Conservation (phyloP, 2,329 filamentous ascomycete genomes). For the Fusarium albidum region DNA sequence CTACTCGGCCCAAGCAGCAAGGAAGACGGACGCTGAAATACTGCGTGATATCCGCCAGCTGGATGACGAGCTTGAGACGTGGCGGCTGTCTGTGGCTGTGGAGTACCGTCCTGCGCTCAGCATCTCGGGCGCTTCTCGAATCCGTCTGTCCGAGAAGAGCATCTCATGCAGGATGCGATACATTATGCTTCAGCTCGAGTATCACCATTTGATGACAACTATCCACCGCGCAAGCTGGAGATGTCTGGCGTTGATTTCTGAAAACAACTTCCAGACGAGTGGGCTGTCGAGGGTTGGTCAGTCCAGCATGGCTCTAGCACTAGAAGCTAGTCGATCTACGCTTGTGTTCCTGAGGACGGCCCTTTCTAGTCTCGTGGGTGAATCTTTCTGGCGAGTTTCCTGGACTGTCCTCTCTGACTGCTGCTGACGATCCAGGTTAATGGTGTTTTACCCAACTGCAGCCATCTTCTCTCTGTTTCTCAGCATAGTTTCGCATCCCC, state of each 20-base stretch:
- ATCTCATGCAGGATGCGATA: conserved; percentile 53
- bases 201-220: conserved; percentile 61
- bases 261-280: not conserved
- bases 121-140: conserved; percentile 36
- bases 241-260: conserved; percentile 43
- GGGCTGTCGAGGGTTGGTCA: conserved; percentile 41
- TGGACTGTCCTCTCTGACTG: too few species aligned
- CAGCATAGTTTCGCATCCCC: too few species aligned
- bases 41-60: conserved; percentile 62
- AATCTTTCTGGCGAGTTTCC: conserved; percentile 56
- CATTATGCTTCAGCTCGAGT: conserved; percentile 61
- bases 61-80: conserved; percentile 62
- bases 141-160: conserved; percentile 35
- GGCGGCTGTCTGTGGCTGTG: conserved; percentile 57
- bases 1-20: conserved; percentile 55
- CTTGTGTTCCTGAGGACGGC: conserved; percentile 55
- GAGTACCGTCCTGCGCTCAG: conserved; percentile 56
- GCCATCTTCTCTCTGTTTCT: too few species aligned
- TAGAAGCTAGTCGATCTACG: conserved; percentile 63
- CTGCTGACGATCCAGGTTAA: too few species aligned
- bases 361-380: conserved; percentile 50
- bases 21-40: conserved; percentile 61
- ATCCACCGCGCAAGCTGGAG: conserved; percentile 64
- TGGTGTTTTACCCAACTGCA: too few species aligned
- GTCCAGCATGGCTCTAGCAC: conserved; percentile 59